These are phyloP conservation scores for Cryptosporidium sp. DNA, from an alignment of 169 alveolate species.

Conservation along the genomic window DNA sequence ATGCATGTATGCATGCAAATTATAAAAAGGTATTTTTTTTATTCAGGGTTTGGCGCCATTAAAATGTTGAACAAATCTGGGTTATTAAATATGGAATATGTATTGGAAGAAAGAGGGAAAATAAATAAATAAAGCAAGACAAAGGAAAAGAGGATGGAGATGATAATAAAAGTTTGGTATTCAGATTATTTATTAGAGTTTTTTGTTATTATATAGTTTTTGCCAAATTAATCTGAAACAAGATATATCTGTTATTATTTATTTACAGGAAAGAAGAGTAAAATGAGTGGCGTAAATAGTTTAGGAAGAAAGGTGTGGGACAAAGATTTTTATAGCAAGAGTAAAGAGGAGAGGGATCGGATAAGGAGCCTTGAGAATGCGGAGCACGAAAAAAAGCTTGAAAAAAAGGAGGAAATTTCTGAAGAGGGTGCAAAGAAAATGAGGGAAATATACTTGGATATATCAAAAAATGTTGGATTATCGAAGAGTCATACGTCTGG, in stretches of 20 bases:
- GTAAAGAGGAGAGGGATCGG: conserved; percentile 30
- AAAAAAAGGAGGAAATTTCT: background rate
- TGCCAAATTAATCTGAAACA: background rate
- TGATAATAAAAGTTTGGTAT: no score
- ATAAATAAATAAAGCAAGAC: background rate
- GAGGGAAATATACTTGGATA: conserved; percentile 39
- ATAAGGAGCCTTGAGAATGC: conserved; percentile 1
- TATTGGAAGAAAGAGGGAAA: background rate
- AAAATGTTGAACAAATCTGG: background rate
- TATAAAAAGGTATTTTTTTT: background rate
- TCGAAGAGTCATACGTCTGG: background rate
- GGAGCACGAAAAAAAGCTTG: background rate
- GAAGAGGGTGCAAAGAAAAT: background rate
- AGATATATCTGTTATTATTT: background rate
- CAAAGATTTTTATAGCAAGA: conserved; percentile 51
- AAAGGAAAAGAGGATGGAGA: background rate
- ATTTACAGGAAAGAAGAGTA: background rate
- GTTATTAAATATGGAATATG: background rate
- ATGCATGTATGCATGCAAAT: background rate
- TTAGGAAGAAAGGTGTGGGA: conserved; percentile 69
- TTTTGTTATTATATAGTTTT: no score
- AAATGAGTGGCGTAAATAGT: conserved; percentile 26
- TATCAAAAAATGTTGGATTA: conserved; percentile 21
- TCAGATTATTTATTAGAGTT: no score
- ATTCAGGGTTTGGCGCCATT: background rate